Conservation (phyloP, 768 basidiomycete genomes). For the Fibroporia radiculosa region DNA sequence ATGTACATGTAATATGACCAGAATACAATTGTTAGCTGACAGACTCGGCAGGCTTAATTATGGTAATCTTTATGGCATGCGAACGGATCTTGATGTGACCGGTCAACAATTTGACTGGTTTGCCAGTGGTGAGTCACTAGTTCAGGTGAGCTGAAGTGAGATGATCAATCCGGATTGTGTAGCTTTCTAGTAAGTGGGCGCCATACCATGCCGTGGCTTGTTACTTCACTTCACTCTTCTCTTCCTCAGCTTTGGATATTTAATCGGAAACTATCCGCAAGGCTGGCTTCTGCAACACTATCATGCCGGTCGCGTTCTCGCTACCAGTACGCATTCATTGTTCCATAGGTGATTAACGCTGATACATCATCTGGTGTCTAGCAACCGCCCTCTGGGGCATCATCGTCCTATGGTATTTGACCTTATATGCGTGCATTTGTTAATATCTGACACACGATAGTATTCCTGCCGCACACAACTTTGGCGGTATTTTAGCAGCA, state of each 20-base stretch:
- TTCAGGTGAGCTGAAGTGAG: not conserved
- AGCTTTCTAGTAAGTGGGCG: slow-evolving; percentile 11
- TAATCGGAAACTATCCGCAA: slow-evolving; percentile 22
- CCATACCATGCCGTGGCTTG: slow-evolving; percentile 7
- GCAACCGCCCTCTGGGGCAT: slow-evolving; percentile 27
- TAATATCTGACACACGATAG: not conserved
- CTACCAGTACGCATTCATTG: slow-evolving; percentile 8
- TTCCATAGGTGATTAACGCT: not conserved
- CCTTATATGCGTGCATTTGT: not conserved
- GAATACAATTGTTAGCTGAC: not conserved
- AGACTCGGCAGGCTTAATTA: slow-evolving; percentile 16
- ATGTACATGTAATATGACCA: not conserved
- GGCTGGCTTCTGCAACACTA: slow-evolving; percentile 23
- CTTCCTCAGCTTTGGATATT: slow-evolving; percentile 23
- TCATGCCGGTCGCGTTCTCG: slow-evolving; percentile 13
- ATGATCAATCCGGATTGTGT: slow-evolving; percentile 8
- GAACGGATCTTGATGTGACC: slow-evolving; percentile 10
- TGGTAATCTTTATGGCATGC: slow-evolving; percentile 25
- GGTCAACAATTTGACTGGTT: slow-evolving; percentile 14
- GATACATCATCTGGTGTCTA: slow-evolving; percentile 18
- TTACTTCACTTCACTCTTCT: no score
- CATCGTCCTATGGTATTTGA: slow-evolving; percentile 18
- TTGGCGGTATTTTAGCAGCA: slow-evolving; percentile 9
- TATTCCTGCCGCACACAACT: slow-evolving; percentile 10
- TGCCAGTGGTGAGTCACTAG: slow-evolving; percentile 8